phyloP scores from a whole-genome alignment of 1,284 basidiomycete species.

The Cryptococcus sp. region DNA sequence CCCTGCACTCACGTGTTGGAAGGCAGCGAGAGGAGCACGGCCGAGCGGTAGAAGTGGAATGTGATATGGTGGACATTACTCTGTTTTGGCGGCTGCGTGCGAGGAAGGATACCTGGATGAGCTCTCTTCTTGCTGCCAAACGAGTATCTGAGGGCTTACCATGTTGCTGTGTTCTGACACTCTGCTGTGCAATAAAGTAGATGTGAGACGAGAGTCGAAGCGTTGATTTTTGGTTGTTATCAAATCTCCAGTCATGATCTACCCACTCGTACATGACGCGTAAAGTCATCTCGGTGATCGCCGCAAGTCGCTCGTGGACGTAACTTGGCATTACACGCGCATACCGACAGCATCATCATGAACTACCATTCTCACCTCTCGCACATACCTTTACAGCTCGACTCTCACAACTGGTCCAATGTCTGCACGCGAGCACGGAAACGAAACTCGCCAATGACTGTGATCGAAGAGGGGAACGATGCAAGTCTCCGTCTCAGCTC shows the following conservation, averaged over 20 bases:
- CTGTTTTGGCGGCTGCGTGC: conserved; percentile 34
- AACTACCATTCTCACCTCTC: too few relatives aligned
- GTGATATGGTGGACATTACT: conserved; percentile 41
- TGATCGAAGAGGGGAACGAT: background rate
- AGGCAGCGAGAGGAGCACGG: conserved; percentile 43
- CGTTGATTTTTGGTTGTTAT: too few relatives aligned
- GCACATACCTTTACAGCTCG: too few relatives aligned
- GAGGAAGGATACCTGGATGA: conserved; percentile 9
- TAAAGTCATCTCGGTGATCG: conserved; percentile 4
- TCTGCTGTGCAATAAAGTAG: too few relatives aligned
- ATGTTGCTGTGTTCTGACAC: too few relatives aligned
- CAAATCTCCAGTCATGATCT: conserved; percentile 1
- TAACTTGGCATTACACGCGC: background rate
- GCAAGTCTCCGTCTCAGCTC: background rate
- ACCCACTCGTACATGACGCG: conserved; percentile 1
- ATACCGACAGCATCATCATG: too few relatives aligned
- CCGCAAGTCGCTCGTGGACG: background rate
- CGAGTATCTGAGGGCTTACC: background rate
- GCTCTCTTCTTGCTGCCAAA: background rate
- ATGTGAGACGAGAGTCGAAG: too few relatives aligned
- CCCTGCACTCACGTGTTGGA: conserved; percentile 34
- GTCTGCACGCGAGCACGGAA: too few relatives aligned
- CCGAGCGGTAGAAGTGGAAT: conserved; percentile 40
- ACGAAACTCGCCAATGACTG: too few relatives aligned
- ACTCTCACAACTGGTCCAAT: too few relatives aligned